phyloP scores from a whole-genome alignment of 2,329 filamentous ascomycete genomes.

The Colletotrichum sp. region DNA sequence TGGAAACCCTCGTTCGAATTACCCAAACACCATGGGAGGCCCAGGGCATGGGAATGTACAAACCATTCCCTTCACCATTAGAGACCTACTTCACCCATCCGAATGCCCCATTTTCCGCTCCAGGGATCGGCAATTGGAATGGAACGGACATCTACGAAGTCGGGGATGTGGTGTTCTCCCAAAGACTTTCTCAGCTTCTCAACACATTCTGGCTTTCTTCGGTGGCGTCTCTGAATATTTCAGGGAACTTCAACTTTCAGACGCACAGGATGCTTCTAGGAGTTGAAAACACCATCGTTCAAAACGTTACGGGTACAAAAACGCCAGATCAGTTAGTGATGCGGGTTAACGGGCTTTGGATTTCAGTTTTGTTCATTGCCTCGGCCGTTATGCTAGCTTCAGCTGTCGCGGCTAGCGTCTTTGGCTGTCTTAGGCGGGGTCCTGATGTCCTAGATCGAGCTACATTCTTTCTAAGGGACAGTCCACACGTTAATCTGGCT shows the following conservation, averaged over 20 bases:
- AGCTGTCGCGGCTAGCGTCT: constrained; percentile 12
- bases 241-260: background rate
- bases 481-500: background rate
- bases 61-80: background rate
- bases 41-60: background rate
- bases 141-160: background rate
- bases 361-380: background rate
- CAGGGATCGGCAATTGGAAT: background rate
- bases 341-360: background rate
- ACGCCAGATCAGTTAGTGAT: background rate
- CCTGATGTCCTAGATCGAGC: constrained; percentile 27
- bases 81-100: constrained; percentile 5
- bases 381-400: background rate
- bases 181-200: background rate
- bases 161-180: background rate
- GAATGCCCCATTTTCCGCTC: background rate
- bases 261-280: too few species aligned
- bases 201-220: constrained; percentile 3
- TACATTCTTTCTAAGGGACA: background rate
- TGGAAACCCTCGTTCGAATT: background rate
- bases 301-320: background rate
- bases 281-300: background rate
- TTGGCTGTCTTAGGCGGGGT: constrained; percentile 30
- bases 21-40: background rate
- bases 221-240: background rate